A percentile compares a stretch with the other conserved stretches of the same genome.
phyloP scores from a whole-genome alignment of 2,329 filamentous ascomycete genomes.

The Diaporthe aspalathi region DNA sequence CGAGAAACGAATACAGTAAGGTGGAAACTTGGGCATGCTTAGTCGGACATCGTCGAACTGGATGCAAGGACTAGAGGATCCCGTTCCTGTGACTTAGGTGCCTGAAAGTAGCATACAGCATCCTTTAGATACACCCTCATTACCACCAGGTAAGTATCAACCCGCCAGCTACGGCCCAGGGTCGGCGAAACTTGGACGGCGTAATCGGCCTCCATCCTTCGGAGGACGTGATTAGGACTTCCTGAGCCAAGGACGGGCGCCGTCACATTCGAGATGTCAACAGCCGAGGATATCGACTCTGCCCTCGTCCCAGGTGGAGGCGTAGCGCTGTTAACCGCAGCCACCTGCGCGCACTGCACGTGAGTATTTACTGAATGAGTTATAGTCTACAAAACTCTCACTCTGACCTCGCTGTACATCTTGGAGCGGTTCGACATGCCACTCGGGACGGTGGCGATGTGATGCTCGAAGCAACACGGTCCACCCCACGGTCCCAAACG shows the following conservation, averaged over 20 bases:
- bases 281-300: constrained; percentile 57
- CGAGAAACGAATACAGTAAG: no score
- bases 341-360: constrained; percentile 65
- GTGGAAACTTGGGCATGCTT: no score
- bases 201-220: constrained; percentile 64
- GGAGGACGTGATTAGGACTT: constrained; percentile 62
- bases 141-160: no score
- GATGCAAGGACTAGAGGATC: no score
- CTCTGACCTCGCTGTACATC: background rate
- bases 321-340: constrained; percentile 63
- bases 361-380: background rate
- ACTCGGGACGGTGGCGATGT: constrained; percentile 60
- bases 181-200: constrained; percentile 58
- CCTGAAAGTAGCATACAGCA: no score
- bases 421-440: constrained; percentile 61
- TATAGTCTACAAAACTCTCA: no score
- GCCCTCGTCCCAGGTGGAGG: constrained; percentile 48
- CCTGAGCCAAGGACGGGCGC: constrained; percentile 46
- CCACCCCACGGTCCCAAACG: constrained; percentile 52
- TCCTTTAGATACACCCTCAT: no score
- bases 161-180: constrained; percentile 71
- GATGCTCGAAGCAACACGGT: constrained; percentile 51
- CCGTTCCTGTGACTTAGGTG: no score
- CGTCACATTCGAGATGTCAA: constrained; percentile 52
- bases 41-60: no score